Conservation (phyloP, 2,329 filamentous ascomycete species). For the Daldinia sp. region DNA sequence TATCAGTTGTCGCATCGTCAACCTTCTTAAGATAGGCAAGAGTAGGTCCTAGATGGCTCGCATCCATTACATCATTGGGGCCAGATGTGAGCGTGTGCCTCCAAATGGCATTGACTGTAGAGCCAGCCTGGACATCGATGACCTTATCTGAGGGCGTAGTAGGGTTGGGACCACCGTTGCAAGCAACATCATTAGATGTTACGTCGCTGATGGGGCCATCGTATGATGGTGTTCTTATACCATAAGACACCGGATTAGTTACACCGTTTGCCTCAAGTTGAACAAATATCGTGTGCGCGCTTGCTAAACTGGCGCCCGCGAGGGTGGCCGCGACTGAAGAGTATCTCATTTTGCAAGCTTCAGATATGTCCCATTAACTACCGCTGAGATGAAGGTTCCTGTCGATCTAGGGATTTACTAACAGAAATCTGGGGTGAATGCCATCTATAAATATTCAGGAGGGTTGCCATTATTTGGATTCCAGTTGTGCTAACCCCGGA, state of each 20-base stretch:
- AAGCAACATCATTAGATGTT: slow-evolving; percentile 67
- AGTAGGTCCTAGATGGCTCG: slow-evolving; percentile 66
- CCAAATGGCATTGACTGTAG: slow-evolving; percentile 65
- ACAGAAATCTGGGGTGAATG: neutral
- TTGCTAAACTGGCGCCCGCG: slow-evolving; percentile 33
- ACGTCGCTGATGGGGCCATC: slow-evolving; percentile 69
- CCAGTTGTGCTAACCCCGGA: slow-evolving; percentile 6
- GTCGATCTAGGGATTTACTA: slow-evolving; percentile 4
- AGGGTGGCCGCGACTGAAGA: slow-evolving; percentile 37
- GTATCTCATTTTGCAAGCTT: slow-evolving; percentile 41
- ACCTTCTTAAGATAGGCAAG: slow-evolving; percentile 69
- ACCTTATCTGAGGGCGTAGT: slow-evolving; percentile 63
- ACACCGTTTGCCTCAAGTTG: slow-evolving; percentile 57
- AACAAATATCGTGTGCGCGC: slow-evolving; percentile 49
- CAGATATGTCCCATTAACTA: neutral
- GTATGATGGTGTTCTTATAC: slow-evolving; percentile 65
- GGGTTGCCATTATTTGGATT: slow-evolving; percentile 1
- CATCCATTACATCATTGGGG: slow-evolving; percentile 65
- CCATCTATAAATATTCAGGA: slow-evolving; percentile 27
- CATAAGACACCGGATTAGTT: slow-evolving; percentile 61
- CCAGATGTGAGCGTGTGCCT: slow-evolving; percentile 66
- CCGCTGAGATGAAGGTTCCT: slow-evolving; percentile 10
- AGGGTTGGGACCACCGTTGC: slow-evolving; percentile 69
- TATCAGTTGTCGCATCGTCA: slow-evolving; percentile 58
- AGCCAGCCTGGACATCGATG: slow-evolving; percentile 65